Conservation (phyloP, 352 stramenopile species). For the Globisporangium spinosum region DNA sequence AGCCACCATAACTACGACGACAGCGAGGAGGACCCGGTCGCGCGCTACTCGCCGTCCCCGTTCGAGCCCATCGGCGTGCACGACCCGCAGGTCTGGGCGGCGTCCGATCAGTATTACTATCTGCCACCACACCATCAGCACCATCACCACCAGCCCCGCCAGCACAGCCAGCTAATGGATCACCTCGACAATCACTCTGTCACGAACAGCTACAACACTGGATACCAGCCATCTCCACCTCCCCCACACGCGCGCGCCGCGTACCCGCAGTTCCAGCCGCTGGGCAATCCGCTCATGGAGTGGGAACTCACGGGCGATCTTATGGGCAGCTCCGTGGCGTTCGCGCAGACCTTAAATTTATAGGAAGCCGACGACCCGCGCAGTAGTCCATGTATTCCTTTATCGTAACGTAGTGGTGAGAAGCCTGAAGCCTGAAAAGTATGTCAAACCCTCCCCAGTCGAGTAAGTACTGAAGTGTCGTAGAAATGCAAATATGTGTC, state of each 20-base stretch:
- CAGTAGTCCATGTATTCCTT: background rate
- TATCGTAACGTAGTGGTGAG: background rate
- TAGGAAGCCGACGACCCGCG: background rate
- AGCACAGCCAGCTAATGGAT: background rate
- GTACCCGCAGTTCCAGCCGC: constrained; percentile 1
- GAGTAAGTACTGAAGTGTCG: background rate
- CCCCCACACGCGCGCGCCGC: background rate
- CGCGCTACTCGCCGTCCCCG: background rate
- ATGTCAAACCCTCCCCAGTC: background rate
- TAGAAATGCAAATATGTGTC: background rate
- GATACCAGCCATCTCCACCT: background rate
- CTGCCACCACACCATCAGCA: background rate
- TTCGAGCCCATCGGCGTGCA: constrained; percentile 2
- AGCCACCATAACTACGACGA: background rate
- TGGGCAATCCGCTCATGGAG: background rate
- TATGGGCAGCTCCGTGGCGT: constrained; percentile 9
- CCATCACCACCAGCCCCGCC: background rate
- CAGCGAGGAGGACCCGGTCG: background rate
- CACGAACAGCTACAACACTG: background rate
- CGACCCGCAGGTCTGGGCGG: constrained; percentile 1
- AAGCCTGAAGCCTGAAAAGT: background rate
- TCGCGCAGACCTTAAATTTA: constrained; percentile 10
- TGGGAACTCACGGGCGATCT: constrained; percentile 4
- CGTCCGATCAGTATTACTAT: background rate
- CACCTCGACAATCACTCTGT: background rate